Evolutionary conservation across 139 green algal species (phyloP), one percentile per base, ranked within the genome.

Genomic region (Tetraselmis chui): DNA sequence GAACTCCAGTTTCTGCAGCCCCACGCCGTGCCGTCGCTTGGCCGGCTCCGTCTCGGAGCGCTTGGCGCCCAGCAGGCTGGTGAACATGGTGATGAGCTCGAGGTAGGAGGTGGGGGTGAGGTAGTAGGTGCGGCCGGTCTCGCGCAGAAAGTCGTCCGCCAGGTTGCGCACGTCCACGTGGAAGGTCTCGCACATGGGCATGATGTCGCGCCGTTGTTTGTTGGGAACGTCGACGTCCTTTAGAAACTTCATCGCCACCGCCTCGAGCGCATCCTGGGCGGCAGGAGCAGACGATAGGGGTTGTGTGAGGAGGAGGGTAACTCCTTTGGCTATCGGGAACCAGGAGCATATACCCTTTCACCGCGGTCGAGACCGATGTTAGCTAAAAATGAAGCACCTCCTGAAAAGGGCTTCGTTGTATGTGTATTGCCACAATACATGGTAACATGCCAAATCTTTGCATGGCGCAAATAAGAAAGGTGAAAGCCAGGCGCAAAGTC

Each of bases 91-190:
- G 25, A 94, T 78, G 29, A 92, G 87, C 86, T 94, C 90, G 77
- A 94, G 83, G 85, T 90, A 94, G 58, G 84, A 90, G 31, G 92
- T 92, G 67, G 92, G 92, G 0, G 92, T 94, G 30, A 94, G 87
- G 85, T 94, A 94, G 79, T 89, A 91, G 80, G 85, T 29, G n/a
- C 91, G 86, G 2, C 85, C 81, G 26, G 83, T 78, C 82, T 91
- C 79, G 1, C 31, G 0, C 30, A 84, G 81, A 80, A 85, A 91
- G 28, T 67, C 31, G 29, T 78, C 75, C 24, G 82, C 59, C 28
- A 89, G 81, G 28, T 85, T 30, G 22, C 82, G 82, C 23, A 96
- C 90, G 30, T 84, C 89, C 0, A 86, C 92, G 88, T 96, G 93
- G 81, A 96, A 91, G 29, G 91, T 82, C 2, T 95, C 77, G 59